Evolutionary conservation across 2,329 filamentous ascomycete genomes (phyloP).

Genomic region (Mollisiaceae sp.): DNA sequence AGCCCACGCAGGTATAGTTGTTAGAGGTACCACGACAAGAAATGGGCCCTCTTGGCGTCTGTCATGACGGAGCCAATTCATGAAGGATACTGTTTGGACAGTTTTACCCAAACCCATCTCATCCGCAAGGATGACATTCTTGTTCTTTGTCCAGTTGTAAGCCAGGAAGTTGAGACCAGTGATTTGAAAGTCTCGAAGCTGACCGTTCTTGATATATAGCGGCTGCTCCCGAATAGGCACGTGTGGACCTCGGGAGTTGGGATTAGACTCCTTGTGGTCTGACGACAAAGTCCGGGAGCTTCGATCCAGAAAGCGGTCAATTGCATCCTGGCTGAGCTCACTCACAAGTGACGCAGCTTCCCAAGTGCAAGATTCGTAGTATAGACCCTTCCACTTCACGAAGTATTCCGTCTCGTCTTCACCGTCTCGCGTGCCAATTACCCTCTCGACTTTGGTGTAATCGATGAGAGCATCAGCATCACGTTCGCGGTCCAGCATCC

Average conservation of each 20-base stretch:
- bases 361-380: slow-evolving; percentile 96
- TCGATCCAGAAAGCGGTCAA: slow-evolving; percentile 89
- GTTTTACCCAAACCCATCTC: slow-evolving; percentile 99
- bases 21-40: slow-evolving; percentile 94
- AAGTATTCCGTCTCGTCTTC: slow-evolving; percentile 87
- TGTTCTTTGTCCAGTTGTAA: slow-evolving; percentile 92
- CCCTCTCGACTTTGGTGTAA: slow-evolving; percentile 89
- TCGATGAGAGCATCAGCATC: slow-evolving; percentile 88
- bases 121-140: slow-evolving; percentile 96
- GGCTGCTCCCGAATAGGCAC: slow-evolving; percentile 80
- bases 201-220: slow-evolving; percentile 80
- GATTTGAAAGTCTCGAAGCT: slow-evolving; percentile 91
- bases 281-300: slow-evolving; percentile 81
- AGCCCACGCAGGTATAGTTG: slow-evolving; percentile 96
- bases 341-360: slow-evolving; percentile 78
- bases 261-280: slow-evolving; percentile 76
- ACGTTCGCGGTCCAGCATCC: slow-evolving; percentile 91
- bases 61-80: slow-evolving; percentile 94
- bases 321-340: slow-evolving; percentile 81
- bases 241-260: slow-evolving; percentile 74
- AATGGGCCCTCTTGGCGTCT: slow-evolving; percentile 92
- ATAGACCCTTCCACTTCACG: slow-evolving; percentile 95
- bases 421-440: slow-evolving; percentile 82
- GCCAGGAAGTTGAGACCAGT: slow-evolving; percentile 93
- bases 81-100: slow-evolving; percentile 94